Evolutionary conservation across 179 eudicot genomes (phyloP).

Genomic region (Silene noctiflora): DNA sequence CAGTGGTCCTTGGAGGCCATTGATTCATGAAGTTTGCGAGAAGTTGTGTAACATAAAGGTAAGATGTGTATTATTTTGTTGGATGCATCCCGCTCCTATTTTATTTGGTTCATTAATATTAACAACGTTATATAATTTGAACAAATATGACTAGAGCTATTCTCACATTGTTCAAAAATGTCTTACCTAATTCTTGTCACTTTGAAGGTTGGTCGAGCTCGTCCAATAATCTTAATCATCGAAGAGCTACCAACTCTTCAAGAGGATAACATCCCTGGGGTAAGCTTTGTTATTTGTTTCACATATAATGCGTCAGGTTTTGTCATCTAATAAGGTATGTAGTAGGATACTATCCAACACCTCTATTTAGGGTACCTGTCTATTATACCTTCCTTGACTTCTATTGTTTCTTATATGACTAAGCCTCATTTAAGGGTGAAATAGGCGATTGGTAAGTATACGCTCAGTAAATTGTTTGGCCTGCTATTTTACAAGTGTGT

Average conservation of each 20-base stretch:
- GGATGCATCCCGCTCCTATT: background rate
- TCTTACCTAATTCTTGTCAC: background rate
- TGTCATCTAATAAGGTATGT: too few species aligned
- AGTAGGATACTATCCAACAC: too few species aligned
- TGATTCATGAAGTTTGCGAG: conserved; percentile 2
- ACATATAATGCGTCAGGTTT: too few species aligned
- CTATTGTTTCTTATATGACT: too few species aligned
- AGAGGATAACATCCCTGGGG: conserved; percentile 11
- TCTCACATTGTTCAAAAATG: background rate
- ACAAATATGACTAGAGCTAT: background rate
- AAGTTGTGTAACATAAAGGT: background rate
- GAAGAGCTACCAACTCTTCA: conserved; percentile 4
- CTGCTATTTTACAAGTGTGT: too few species aligned
- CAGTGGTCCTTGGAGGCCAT: conserved; percentile 7
- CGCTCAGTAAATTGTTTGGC: too few species aligned
- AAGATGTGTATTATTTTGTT: background rate
- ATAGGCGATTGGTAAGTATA: too few species aligned
- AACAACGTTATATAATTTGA: background rate
- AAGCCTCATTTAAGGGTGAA: too few species aligned
- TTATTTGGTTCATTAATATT: background rate
- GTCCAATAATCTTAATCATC: background rate
- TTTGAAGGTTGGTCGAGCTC: too few species aligned
- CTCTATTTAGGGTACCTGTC: too few species aligned
- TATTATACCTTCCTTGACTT: too few species aligned
- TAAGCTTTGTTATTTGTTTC: background rate